phyloP scores from a whole-genome alignment of 768 basidiomycete genomes.

The Mycena filopes region DNA sequence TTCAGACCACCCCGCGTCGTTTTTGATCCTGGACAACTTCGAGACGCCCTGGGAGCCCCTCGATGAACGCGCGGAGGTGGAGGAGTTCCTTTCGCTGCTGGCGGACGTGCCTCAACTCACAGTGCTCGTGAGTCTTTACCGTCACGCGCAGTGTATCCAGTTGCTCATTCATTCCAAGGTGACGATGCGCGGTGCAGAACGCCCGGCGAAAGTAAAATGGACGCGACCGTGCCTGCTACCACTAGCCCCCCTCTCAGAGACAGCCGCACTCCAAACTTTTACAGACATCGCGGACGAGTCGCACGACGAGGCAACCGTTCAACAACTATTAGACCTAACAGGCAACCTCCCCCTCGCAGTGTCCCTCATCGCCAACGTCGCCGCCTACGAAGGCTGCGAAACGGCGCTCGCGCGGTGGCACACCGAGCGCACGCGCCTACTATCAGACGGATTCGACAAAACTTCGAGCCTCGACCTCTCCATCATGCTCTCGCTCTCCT shows the following conservation, averaged over 20 bases:
- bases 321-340: not conserved
- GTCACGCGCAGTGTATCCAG: not conserved
- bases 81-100: conserved; percentile 9
- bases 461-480: conserved; percentile 11
- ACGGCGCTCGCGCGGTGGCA: not conserved
- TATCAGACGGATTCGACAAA: conserved; percentile 22
- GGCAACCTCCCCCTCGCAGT: conserved; percentile 15
- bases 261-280: conserved; percentile 15
- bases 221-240: conserved; percentile 20
- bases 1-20: not conserved
- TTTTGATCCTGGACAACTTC: conserved; percentile 21
- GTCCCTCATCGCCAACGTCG: conserved; percentile 11
- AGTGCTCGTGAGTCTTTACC: not conserved
- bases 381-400: conserved; percentile 10
- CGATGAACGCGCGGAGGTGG: not conserved
- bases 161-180: not conserved
- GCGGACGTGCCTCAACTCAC: conserved; percentile 10
- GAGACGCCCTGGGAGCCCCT: conserved; percentile 20
- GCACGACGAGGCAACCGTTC: not conserved
- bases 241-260: conserved; percentile 3
- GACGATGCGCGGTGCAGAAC: conserved; percentile 24
- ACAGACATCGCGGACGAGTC: conserved; percentile 7
- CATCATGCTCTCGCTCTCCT: not conserved
- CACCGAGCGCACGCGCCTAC: not conserved
- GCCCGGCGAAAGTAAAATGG: conserved; percentile 16